Base-by-base conservation (phyloP, 139 green algal species). In the Spirogloea muscicola region DNA sequence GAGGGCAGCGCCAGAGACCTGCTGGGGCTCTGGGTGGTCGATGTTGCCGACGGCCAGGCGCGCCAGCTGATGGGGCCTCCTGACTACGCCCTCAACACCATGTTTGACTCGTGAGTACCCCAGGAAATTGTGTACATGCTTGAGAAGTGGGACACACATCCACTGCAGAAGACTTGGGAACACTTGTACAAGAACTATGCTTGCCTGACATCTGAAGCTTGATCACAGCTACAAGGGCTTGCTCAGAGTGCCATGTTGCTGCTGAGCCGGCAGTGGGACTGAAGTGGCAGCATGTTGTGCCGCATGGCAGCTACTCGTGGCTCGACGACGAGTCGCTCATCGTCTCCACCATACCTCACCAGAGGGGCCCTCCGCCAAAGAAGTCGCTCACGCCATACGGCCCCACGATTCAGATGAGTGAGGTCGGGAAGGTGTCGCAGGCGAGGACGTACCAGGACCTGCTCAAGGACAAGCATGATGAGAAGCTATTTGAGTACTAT, bases 391-490 rank as follows among this genome's bases (percentile, higher is more conserved):
- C 73, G 1, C 89, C 92, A 13, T 49, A 74, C 1, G 93, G 93
- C 0, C 93, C 93, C 41, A 88, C 88, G 25, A 86, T 97, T 21
- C 84, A 94, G 86, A 87, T 90, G 16, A 81, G 76, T 65, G 6
- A 68, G 63, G 42, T 21, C 2, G 65, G 74, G 29, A 3, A 27
- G 36, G 88, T 88, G 72, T 82, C 84, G 37, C 93, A 97, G 86
- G 87, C 87, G 21, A 83, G 92, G 36, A 98, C 94, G 0, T 98
- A 92, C 80, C 87, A 86, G 0, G 94, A 98, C 77, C 87, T 98
- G 52, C 88, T 98, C 31, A 91, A 91, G 74, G 87, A 95, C 62
- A 76, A 87, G 25, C 81, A 95, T 75, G 94, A 99, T 77, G 87
- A 86, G 52, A 77, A 88, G 36, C 68, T 93, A 77, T 96, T 98